Base-by-base conservation (phyloP, 257 asterid genomes). In the Capsicum rhomboideum region DNA sequence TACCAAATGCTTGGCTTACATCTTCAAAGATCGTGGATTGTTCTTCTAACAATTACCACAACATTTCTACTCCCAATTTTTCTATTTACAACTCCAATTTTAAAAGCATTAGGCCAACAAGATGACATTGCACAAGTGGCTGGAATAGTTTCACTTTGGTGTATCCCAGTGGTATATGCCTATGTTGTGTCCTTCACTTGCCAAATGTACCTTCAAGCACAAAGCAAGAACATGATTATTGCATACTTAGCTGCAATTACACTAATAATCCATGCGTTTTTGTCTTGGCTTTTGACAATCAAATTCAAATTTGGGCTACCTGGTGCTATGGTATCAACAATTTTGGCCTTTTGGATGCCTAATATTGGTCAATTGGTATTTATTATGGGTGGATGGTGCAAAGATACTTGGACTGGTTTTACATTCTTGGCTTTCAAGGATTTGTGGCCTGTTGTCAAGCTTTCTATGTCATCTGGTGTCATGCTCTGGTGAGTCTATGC, bases 1-100 rank as follows among this genome's bases (percentile, higher is more conserved):
- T 88, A 92, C 28, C 93, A 91, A 86, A 93, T 94, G 98, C 93
- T 94, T 23, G 98, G 98, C 6, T 56, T 94, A 21, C 89, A 93
- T 85, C 93, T 94, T 29, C 98, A 94, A 86, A 84, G 95, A 85
- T 92, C 97, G n/a, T 94, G 97, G 97, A 78, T 94, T 29, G 85
- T 92, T 68, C 80, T 92, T 68, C 80, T 92, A 64, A 10, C 52
- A 2, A 50, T 87, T 2, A 55, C 91, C 12, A 49, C 95, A 34
- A 89, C 93, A 18, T 46, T 87, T 1, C 17, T 94, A 2, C 2
- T 88, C 14, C 98, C 97, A 0, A 8, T 93, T 6, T 94, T 87
- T 42, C 50, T 90, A 44, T 93, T 91, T 26, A 90, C 95, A 1
- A 31, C 91, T 6, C 91, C 97, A 0, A 89, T 93, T 85, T 87